These are phyloP conservation scores for Beauveria sp. DNA, from an alignment of 2,329 filamentous ascomycete species.

Conservation along the genomic window DNA sequence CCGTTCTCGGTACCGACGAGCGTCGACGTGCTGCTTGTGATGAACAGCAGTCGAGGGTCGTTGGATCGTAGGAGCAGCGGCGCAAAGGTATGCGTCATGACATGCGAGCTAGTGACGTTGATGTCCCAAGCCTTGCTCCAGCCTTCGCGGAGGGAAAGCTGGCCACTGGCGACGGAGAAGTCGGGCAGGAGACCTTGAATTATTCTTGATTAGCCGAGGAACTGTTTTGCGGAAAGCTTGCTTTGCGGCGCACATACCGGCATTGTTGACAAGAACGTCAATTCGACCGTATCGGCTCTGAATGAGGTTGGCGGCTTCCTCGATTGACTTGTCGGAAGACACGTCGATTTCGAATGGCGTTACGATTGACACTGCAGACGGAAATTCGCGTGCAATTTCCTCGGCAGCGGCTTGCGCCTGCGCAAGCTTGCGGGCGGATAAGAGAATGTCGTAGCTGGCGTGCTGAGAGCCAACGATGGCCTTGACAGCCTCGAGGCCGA, in stretches of 20 bases:
- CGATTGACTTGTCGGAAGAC: constrained; percentile 44
- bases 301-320: constrained; percentile 35
- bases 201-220: background rate
- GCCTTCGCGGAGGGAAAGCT: constrained; percentile 27
- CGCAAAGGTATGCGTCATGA: constrained; percentile 31
- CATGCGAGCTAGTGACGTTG: constrained; percentile 38
- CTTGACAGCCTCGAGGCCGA: constrained; percentile 52
- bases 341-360: constrained; percentile 46
- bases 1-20: constrained; percentile 18
- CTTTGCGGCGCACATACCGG: constrained; percentile 18
- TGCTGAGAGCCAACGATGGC: constrained; percentile 39
- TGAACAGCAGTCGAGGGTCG: constrained; percentile 38
- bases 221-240: background rate
- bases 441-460: constrained; percentile 43
- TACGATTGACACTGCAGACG: constrained; percentile 33
- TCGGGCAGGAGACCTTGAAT: constrained; percentile 32
- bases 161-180: constrained; percentile 15
- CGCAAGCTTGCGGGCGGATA: constrained; percentile 43
- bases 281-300: constrained; percentile 34
- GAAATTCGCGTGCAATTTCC: constrained; percentile 31
- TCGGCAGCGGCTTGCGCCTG: constrained; percentile 43
- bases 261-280: constrained; percentile 41
- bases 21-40: constrained; percentile 35
- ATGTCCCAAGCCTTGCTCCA: constrained; percentile 37
- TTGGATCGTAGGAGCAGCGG: constrained; percentile 36